Conservation (phyloP, 768 basidiomycete genomes). For the Leccinum broughii region DNA sequence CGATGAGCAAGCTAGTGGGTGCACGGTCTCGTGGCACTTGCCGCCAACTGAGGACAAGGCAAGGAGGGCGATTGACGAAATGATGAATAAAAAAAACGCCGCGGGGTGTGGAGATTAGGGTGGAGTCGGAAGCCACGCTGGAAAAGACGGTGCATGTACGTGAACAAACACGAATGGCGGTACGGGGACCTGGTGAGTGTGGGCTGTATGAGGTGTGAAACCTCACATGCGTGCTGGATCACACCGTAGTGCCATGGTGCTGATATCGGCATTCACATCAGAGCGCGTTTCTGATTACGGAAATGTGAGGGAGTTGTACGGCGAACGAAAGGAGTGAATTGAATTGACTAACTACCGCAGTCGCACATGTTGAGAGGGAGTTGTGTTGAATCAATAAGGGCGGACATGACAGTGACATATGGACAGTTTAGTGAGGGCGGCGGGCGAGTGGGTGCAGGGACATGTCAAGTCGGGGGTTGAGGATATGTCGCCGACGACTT, state of each 20-base stretch:
- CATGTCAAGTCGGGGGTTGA: slow-evolving; percentile 20
- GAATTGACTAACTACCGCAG: slow-evolving; percentile 23
- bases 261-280: slow-evolving; percentile 36
- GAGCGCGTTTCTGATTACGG: slow-evolving; percentile 36
- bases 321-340: slow-evolving; percentile 18
- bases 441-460: slow-evolving; percentile 15
- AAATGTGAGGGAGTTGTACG: slow-evolving; percentile 31
- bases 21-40: slow-evolving; percentile 17
- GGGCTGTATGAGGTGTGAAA: slow-evolving; percentile 36
- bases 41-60: slow-evolving; percentile 13
- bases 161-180: slow-evolving; percentile 34
- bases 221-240: slow-evolving; percentile 32
- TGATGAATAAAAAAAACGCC: slow-evolving; percentile 26
- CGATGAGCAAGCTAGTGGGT: slow-evolving; percentile 5
- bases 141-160: slow-evolving; percentile 34
- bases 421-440: slow-evolving; percentile 23
- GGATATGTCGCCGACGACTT: slow-evolving; percentile 31
- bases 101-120: slow-evolving; percentile 35
- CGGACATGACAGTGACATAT: slow-evolving; percentile 31
- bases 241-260: slow-evolving; percentile 28
- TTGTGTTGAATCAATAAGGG: slow-evolving; percentile 14
- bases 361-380: slow-evolving; percentile 13
- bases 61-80: slow-evolving; percentile 15
- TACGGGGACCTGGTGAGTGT: slow-evolving; percentile 37
- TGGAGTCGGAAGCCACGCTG: slow-evolving; percentile 33